Conservation (phyloP, 202 grass and related monocot genomes). For the Alloteropsis angusta region DNA sequence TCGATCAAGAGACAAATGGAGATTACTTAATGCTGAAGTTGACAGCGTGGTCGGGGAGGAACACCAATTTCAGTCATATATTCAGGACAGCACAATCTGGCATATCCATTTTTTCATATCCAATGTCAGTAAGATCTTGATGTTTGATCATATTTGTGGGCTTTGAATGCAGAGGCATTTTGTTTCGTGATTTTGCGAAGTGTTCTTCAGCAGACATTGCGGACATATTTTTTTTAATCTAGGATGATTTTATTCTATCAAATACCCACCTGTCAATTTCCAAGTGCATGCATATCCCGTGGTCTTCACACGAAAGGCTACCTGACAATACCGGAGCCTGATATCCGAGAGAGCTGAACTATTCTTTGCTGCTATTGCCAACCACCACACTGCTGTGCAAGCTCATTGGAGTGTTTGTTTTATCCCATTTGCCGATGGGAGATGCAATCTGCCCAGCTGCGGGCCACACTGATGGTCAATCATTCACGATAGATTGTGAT, state of each 20-base stretch:
- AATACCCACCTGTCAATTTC: neutral
- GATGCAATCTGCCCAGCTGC: neutral
- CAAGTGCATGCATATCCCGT: neutral
- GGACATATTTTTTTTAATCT: too few relatives aligned
- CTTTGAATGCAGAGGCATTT: neutral
- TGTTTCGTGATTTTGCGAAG: neutral
- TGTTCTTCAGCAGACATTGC: neutral
- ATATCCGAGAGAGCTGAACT: neutral
- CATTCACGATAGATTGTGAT: slow-evolving; percentile 7
- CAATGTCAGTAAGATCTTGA: neutral
- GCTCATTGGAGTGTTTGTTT: neutral
- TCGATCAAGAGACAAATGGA: neutral
- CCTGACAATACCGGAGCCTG: neutral
- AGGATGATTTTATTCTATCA: too few relatives aligned
- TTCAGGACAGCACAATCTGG: neutral
- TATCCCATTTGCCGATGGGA: neutral
- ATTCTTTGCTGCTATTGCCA: neutral
- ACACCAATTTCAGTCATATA: neutral
- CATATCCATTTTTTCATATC: neutral
- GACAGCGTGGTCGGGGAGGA: neutral
- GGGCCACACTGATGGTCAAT: slow-evolving; percentile 2
- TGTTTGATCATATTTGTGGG: neutral
- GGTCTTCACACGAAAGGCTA: neutral
- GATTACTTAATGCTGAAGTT: neutral
- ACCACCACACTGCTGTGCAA: neutral